phyloP scores from a whole-genome alignment of 176 grass and related monocot genomes.

The Alopecurus myosuroides region DNA sequence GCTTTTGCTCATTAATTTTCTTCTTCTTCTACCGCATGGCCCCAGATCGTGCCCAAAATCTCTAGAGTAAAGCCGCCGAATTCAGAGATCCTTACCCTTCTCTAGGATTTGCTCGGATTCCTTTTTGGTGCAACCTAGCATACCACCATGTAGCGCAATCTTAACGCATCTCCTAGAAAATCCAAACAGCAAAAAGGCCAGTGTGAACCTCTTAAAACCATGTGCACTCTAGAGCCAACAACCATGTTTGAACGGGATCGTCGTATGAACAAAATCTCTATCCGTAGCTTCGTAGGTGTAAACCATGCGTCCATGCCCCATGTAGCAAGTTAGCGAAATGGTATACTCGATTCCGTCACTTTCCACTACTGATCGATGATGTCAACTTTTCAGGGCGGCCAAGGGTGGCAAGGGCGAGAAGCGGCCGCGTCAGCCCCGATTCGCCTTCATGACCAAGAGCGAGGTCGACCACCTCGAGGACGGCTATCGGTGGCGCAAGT shows the following conservation, averaged over 20 bases:
- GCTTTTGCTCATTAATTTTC: not conserved
- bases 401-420: conserved; percentile 71
- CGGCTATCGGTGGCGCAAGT: conserved; percentile 97
- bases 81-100: not conserved
- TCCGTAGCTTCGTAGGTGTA: not conserved
- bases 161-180: conserved; percentile 3
- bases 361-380: not conserved
- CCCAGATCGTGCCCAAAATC: conserved; percentile 26
- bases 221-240: conserved; percentile 19
- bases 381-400: conserved; percentile 10
- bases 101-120: not conserved
- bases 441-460: conserved; percentile 98
- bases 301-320: not conserved
- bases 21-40: not conserved
- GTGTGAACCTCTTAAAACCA: conserved; percentile 45
- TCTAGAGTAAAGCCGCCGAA: not conserved
- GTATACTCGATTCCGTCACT: conserved; percentile 2
- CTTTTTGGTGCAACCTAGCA: conserved; percentile 36
- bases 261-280: conserved; percentile 39
- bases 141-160: not conserved
- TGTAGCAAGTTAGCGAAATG: not conserved
- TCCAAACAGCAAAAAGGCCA: not conserved
- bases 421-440: conserved; percentile 61
- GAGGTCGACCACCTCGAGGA: conserved; percentile 99
- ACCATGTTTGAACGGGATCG: conserved; percentile 41